phyloP scores from a whole-genome alignment of 179 eudicot genomes.

The Monotropa hypopitys region DNA sequence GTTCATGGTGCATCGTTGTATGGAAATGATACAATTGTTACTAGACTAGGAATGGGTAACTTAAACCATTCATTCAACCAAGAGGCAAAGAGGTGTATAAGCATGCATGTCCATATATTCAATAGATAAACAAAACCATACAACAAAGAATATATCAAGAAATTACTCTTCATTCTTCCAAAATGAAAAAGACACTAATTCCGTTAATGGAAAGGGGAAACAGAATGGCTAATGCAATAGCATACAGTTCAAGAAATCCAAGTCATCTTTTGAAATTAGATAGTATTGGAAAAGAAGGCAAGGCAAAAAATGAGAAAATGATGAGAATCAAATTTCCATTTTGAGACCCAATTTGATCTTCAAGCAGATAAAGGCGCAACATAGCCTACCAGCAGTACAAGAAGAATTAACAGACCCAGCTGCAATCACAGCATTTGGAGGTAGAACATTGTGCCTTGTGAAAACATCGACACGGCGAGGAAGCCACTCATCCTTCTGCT shows the following conservation, averaged over 20 bases:
- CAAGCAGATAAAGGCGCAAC: conserved; percentile 7
- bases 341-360: neutral
- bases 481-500: conserved; percentile 85
- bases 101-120: neutral
- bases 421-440: conserved; percentile 74
- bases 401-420: conserved; percentile 82
- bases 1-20: neutral
- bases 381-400: conserved; percentile 79
- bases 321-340: neutral
- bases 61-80: neutral
- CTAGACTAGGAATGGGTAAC: neutral
- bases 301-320: neutral
- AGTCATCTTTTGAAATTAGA: neutral
- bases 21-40: neutral
- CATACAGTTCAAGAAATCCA: neutral
- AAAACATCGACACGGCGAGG: conserved; percentile 89
- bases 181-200: neutral
- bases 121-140: neutral
- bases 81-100: neutral
- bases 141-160: neutral
- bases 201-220: neutral
- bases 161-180: neutral
- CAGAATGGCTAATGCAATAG: neutral
- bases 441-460: conserved; percentile 69
- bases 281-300: neutral